Percentiles rank a stretch among this genome's conserved stretches.
Evolutionary conservation across 2,329 filamentous ascomycete genomes (phyloP).

Genomic region (Fusarium sp.): DNA sequence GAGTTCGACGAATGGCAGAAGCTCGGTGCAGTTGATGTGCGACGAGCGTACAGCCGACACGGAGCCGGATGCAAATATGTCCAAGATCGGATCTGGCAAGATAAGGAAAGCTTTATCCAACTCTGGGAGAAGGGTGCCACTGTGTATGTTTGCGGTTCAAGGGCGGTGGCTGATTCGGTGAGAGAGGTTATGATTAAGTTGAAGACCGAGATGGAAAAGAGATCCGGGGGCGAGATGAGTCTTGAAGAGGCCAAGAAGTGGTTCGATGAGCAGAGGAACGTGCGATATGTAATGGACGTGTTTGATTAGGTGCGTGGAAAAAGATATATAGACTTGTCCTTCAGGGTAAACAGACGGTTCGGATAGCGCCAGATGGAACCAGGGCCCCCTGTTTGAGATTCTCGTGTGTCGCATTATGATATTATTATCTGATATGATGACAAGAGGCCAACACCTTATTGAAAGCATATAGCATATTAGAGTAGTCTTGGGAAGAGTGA

Average conservation of each 20-base stretch:
- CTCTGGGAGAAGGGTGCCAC: not conserved
- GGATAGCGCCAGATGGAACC: not conserved
- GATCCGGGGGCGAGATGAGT: conserved; percentile 3
- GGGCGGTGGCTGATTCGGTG: conserved; percentile 53
- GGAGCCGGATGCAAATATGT: not conserved
- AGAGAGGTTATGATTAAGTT: conserved; percentile 28
- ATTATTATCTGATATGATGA: too few species aligned
- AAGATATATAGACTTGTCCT: not conserved
- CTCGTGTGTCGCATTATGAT: too few species aligned
- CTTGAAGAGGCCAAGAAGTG: conserved; percentile 55
- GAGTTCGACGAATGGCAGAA: not conserved
- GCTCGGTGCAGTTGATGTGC: not conserved
- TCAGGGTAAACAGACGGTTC: not conserved
- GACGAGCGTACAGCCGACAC: not conserved
- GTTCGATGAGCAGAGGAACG: conserved; percentile 62
- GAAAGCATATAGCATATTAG: too few species aligned
- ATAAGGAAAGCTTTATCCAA: not conserved
- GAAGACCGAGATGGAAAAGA: not conserved
- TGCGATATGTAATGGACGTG: conserved; percentile 67
- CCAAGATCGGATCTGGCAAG: conserved; percentile 47
- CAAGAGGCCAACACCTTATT: too few species aligned
- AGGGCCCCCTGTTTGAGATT: too few species aligned
- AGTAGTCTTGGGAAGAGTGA: too few species aligned
- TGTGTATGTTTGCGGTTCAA: conserved; percentile 71
- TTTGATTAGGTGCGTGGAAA: conserved; percentile 59